Evolutionary conservation across 768 basidiomycete genomes (phyloP).

Genomic region (Boletus pseudopeckii): DNA sequence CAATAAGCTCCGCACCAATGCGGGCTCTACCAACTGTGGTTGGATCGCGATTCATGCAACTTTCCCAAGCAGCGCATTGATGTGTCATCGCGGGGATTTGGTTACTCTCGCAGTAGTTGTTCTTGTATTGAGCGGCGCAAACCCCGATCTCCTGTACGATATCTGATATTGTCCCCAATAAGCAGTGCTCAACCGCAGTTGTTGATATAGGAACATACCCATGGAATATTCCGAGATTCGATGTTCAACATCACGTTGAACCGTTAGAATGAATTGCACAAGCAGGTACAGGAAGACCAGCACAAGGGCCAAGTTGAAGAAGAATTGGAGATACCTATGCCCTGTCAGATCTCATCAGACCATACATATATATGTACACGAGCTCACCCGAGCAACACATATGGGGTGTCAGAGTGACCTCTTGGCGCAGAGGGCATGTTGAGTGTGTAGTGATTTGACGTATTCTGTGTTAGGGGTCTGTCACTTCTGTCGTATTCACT

Average conservation of each 20-base stretch:
- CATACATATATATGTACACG: not conserved
- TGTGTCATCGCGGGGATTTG: constrained; percentile 85
- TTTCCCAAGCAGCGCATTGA: constrained; percentile 87
- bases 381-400: constrained; percentile 79
- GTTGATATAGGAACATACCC: constrained; percentile 45
- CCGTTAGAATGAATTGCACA: constrained; percentile 82
- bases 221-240: constrained; percentile 85
- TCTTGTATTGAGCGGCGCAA: constrained; percentile 76
- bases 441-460: constrained; percentile 78
- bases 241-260: constrained; percentile 86
- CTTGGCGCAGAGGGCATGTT: constrained; percentile 65
- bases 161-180: constrained; percentile 44
- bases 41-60: constrained; percentile 94
- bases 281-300: constrained; percentile 81
- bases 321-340: constrained; percentile 84
- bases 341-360: constrained; percentile 16
- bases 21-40: constrained; percentile 83
- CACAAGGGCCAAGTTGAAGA: constrained; percentile 86
- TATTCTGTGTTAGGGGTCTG: constrained; percentile 47
- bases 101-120: constrained; percentile 73
- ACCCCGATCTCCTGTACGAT: constrained; percentile 90
- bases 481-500: constrained; percentile 47
- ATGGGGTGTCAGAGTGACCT: constrained; percentile 65
- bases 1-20: constrained; percentile 92
- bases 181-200: constrained; percentile 16